phyloP scores from a whole-genome alignment of 1,139 yeast species.

The Geotrichum citri-aurantii region DNA sequence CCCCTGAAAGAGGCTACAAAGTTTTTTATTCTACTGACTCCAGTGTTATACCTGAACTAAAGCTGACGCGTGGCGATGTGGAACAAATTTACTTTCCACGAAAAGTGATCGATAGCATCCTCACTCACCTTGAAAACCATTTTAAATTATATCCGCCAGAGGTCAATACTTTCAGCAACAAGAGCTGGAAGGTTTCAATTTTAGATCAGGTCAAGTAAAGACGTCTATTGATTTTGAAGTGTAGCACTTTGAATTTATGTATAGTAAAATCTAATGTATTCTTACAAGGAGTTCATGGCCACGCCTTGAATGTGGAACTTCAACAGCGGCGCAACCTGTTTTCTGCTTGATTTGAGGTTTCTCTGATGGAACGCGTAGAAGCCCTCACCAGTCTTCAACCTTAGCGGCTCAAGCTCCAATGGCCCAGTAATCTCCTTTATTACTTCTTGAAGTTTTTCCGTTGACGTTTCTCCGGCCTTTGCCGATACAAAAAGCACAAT shows the following conservation, averaged over 20 bases:
- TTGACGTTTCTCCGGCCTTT: conserved; percentile 14
- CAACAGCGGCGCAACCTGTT: conserved; percentile 70
- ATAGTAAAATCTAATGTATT: background rate
- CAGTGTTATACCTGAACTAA: conserved; percentile 26
- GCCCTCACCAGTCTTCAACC: conserved; percentile 2
- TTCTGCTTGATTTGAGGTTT: conserved; percentile 62
- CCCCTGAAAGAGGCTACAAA: conserved; percentile 37
- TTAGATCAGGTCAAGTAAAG: background rate
- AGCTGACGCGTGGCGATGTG: conserved; percentile 36
- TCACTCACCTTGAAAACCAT: conserved; percentile 4
- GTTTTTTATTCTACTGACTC: conserved; percentile 37
- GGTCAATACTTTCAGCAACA: conserved; percentile 2
- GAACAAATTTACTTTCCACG: conserved; percentile 32
- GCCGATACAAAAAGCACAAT: conserved; percentile 39
- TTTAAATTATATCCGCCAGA: conserved; percentile 2
- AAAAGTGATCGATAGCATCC: conserved; percentile 4
- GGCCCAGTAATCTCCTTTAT: conserved; percentile 34
- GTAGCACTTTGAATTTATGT: background rate
- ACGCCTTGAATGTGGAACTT: conserved; percentile 27
- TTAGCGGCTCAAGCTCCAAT: conserved; percentile 34
- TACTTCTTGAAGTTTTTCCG: conserved; percentile 30
- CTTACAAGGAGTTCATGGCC: conserved; percentile 17
- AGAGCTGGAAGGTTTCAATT: conserved; percentile 14
- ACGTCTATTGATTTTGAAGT: background rate
- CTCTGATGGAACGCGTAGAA: conserved; percentile 42